A percentile compares a stretch with the other conserved stretches of the same genome.
These are phyloP conservation scores for Trichaptum fuscoviolaceum DNA, from an alignment of 768 basidiomycete genomes.

Conservation along the genomic window DNA sequence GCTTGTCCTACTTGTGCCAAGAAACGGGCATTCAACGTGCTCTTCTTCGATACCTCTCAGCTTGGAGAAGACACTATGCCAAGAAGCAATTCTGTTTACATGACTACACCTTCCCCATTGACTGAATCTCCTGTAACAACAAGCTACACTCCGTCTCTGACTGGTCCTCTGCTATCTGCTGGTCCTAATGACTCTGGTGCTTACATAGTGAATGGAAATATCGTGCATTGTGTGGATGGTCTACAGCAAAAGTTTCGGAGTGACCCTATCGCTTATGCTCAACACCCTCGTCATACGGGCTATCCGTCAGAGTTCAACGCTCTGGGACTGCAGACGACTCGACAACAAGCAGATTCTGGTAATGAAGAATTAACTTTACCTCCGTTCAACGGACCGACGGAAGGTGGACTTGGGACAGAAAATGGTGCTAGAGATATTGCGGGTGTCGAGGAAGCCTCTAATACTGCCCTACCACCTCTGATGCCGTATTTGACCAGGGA, in stretches of 20 bases:
- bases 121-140: not conserved
- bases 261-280: not conserved
- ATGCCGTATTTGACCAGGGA: not conserved
- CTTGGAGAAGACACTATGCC: not conserved
- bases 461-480: not conserved
- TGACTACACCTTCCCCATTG: not conserved
- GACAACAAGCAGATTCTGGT: not conserved
- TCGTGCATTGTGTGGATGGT: not conserved
- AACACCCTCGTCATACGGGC: not conserved
- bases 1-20: constrained; percentile 69
- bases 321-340: not conserved
- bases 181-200: not conserved
- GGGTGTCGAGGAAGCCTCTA: not conserved
- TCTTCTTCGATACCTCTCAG: not conserved
- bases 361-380: not conserved
- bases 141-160: not conserved
- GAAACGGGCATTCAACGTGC: constrained; percentile 23
- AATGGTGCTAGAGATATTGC: not conserved
- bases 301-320: not conserved
- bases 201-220: not conserved
- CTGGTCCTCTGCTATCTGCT: not conserved
- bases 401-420: not conserved
- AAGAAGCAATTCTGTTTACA: not conserved
- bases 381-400: not conserved
- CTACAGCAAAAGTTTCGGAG: not conserved